Percentiles rank a stretch among this genome's conserved stretches.
These are phyloP conservation scores for Penicillium thymicola DNA, from an alignment of 2,329 filamentous ascomycete genomes.

Conservation along the genomic window DNA sequence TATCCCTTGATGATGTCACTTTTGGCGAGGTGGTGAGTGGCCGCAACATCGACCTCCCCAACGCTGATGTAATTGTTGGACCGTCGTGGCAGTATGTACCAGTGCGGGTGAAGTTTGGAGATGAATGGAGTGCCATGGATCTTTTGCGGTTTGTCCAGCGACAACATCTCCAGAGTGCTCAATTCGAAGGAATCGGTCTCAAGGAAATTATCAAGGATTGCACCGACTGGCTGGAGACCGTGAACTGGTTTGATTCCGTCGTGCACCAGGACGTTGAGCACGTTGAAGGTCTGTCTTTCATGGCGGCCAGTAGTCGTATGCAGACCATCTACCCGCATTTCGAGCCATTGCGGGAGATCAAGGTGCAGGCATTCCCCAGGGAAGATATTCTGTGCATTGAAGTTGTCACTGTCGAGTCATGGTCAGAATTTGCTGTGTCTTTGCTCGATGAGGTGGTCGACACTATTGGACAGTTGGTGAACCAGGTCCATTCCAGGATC, in stretches of 20 bases:
- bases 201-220: constrained; percentile 47
- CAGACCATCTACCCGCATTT: constrained; percentile 57
- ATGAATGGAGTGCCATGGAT: constrained; percentile 45
- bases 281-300: constrained; percentile 46
- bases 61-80: constrained; percentile 53
- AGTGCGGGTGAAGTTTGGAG: constrained; percentile 36
- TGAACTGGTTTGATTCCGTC: constrained; percentile 49
- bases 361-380: constrained; percentile 54
- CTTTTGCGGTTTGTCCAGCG: constrained; percentile 48
- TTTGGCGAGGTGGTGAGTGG: constrained; percentile 62
- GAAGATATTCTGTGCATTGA: constrained; percentile 55
- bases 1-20: constrained; percentile 49
- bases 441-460: constrained; percentile 48
- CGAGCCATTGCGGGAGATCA: constrained; percentile 37
- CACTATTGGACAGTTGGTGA: constrained; percentile 40
- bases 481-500: not conserved
- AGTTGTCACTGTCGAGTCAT: constrained; percentile 52
- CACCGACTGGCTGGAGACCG: constrained; percentile 39
- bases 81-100: constrained; percentile 46
- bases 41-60: constrained; percentile 49
- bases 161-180: constrained; percentile 50
- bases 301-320: constrained; percentile 36
- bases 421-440: constrained; percentile 49
- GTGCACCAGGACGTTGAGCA: constrained; percentile 60
- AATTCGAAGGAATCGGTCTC: constrained; percentile 50